These are phyloP conservation scores for Macrophomina pseudophaseolina DNA, from an alignment of 2,329 filamentous ascomycete species.

Conservation along the genomic window DNA sequence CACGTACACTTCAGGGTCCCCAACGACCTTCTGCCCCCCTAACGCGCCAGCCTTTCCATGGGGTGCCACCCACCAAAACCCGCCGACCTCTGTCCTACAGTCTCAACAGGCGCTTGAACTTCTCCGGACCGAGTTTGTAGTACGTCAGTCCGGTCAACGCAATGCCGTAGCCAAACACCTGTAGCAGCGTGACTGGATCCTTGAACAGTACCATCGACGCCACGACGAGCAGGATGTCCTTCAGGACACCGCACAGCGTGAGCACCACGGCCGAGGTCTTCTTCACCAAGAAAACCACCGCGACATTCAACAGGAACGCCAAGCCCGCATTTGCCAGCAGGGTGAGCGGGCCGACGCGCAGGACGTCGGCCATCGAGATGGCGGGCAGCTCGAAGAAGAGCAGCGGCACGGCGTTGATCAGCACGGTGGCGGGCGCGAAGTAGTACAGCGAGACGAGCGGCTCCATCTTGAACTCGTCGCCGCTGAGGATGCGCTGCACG, in stretches of 20 bases:
- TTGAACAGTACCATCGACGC: slow-evolving; percentile 83
- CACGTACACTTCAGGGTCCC: too few species aligned
- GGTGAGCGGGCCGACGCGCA: slow-evolving; percentile 73
- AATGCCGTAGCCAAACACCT: slow-evolving; percentile 84
- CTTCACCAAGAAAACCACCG: slow-evolving; percentile 86
- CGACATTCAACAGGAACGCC: slow-evolving; percentile 82
- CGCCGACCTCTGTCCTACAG: too few species aligned
- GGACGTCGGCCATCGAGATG: slow-evolving; percentile 71
- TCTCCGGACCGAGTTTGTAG: slow-evolving; percentile 85
- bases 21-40: too few species aligned
- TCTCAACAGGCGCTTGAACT: slow-evolving; percentile 62
- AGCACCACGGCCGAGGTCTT: slow-evolving; percentile 86
- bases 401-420: slow-evolving; percentile 75
- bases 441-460: slow-evolving; percentile 88
- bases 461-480: slow-evolving; percentile 89
- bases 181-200: slow-evolving; percentile 73
- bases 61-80: too few species aligned
- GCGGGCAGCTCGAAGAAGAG: slow-evolving; percentile 72
- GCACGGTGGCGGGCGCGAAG: slow-evolving; percentile 82
- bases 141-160: slow-evolving; percentile 79
- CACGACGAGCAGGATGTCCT: slow-evolving; percentile 81
- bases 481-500: slow-evolving; percentile 82
- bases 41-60: too few species aligned
- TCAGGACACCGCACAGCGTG: slow-evolving; percentile 84
- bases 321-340: slow-evolving; percentile 78